Evolutionary conservation across 176 grass and related monocot genomes (phyloP), one percentile per base, ranked within the genome.

Genomic region (maize (Zea mays)): DNA sequence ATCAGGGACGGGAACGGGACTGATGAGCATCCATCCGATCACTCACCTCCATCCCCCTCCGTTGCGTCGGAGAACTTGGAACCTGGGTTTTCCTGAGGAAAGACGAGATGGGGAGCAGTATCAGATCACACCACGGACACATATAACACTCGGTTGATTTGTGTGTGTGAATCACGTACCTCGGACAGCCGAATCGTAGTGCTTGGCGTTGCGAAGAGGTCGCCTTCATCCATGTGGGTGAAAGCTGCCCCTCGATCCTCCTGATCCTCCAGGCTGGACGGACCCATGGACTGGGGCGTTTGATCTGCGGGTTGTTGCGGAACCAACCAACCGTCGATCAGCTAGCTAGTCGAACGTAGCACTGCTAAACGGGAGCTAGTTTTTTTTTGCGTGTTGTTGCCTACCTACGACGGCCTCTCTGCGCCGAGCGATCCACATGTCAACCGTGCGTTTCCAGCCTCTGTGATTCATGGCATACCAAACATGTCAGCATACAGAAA

Each of bases 391-490:
- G 82, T 48, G 61, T 33, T 48, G 61, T 33, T 64, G 70, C 86
- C 47, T 79, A 90, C 91, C 88, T 71, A 90, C 83, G 79, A 90
- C 85, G 47, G 88, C 62, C 35, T 87, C 82, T 15, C 76, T 67
- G 69, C 71, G 82, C 65, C 74, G 63, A 79, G 63, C 87, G 72
- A 88, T 87, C 85, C 88, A 93, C 82, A 88, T 80, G 15, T 93
- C 88, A 50, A 90, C 88, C 85, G 87, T 88, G 76, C 51, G 76
- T 76, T 93, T 93, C 91, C 91, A 93, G 71, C 82, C 79, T 73
- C 91, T 93, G 80, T n/a, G 13, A 71, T 63, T 69, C 83, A 79
- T 27, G 27, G 27, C 27, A 27, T 71, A 59, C 70, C 49, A 60
- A 86, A 59, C 43, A 73, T 58, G 80, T 57, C 65, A 88, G 42